phyloP scores from a whole-genome alignment of 805 yeast species.

The Ogataea dorogensis region DNA sequence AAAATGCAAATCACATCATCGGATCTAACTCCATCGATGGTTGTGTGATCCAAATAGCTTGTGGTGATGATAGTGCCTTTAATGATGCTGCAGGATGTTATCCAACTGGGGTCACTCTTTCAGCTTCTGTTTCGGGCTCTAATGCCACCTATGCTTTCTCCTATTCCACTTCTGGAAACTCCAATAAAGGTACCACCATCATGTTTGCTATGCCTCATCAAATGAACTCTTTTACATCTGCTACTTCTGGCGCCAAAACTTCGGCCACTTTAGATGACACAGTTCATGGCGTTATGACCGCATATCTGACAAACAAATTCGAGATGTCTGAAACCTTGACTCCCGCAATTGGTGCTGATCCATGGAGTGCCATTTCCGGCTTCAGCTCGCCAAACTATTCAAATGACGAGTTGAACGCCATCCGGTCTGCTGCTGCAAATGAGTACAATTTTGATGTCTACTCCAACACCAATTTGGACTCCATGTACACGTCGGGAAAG shows the following conservation, averaged over 20 bases:
- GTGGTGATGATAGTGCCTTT: slow-evolving; percentile 45
- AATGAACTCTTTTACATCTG: slow-evolving; percentile 36
- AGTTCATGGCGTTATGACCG: slow-evolving; percentile 49
- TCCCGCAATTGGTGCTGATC: slow-evolving; percentile 43
- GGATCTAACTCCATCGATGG: slow-evolving; percentile 47
- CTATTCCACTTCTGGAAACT: slow-evolving; percentile 45
- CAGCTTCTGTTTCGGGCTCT: slow-evolving; percentile 40
- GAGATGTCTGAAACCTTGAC: slow-evolving; percentile 45
- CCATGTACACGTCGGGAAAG: slow-evolving; percentile 81
- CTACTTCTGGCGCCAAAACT: slow-evolving; percentile 31
- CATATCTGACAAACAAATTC: slow-evolving; percentile 42
- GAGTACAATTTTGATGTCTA: slow-evolving; percentile 43
- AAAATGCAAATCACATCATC: slow-evolving; percentile 34
- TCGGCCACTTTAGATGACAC: slow-evolving; percentile 44
- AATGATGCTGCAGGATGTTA: slow-evolving; percentile 66
- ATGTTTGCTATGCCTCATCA: slow-evolving; percentile 56
- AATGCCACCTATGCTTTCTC: slow-evolving; percentile 41
- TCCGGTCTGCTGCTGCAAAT: slow-evolving; percentile 34
- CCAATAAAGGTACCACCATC: slow-evolving; percentile 42
- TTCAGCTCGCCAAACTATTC: slow-evolving; percentile 25
- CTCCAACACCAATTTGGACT: slow-evolving; percentile 44
- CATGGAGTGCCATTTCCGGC: slow-evolving; percentile 53
- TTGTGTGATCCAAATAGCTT: slow-evolving; percentile 57
- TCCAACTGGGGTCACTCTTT: slow-evolving; percentile 46
- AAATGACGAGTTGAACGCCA: slow-evolving; percentile 19